Evolutionary conservation across 139 green algal species (phyloP).

Genomic region (Chlamydomonas incerta): DNA sequence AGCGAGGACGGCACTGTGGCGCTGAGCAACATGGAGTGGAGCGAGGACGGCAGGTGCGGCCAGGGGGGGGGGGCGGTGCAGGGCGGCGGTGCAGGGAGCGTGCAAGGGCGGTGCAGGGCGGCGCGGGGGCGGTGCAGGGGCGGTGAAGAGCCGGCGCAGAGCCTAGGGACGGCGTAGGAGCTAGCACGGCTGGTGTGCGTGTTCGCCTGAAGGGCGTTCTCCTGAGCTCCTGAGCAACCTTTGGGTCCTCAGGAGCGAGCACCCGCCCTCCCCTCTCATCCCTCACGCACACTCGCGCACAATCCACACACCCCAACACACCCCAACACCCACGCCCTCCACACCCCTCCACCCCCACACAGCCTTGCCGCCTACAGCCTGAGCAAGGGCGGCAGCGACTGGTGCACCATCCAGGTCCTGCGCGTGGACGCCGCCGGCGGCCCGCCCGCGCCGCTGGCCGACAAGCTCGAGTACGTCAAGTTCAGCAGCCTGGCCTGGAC

Average conservation of each 20-base stretch:
- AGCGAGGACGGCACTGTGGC: constrained; percentile 80
- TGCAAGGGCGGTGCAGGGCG: no score
- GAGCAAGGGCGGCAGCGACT: constrained; percentile 82
- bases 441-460: constrained; percentile 62
- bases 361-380: constrained; percentile 80
- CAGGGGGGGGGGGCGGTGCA: neutral
- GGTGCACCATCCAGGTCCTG: constrained; percentile 79
- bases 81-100: no score
- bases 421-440: constrained; percentile 62
- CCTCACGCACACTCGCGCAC: no score
- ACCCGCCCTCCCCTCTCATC: no score
- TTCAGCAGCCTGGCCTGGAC: constrained; percentile 89
- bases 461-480: constrained; percentile 90
- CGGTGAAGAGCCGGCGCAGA: no score
- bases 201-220: no score
- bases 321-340: neutral
- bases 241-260: no score
- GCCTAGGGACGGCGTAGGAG: no score
- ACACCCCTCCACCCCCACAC: neutral
- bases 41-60: constrained; percentile 20
- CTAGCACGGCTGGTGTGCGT: no score
- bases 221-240: no score
- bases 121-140: no score
- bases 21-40: constrained; percentile 38
- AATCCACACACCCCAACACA: no score